Percentiles rank a stretch among this genome's conserved stretches.
Evolutionary conservation across 495 filamentous ascomycete genomes (phyloP).

Genomic region (Penicillium egyptiacum): DNA sequence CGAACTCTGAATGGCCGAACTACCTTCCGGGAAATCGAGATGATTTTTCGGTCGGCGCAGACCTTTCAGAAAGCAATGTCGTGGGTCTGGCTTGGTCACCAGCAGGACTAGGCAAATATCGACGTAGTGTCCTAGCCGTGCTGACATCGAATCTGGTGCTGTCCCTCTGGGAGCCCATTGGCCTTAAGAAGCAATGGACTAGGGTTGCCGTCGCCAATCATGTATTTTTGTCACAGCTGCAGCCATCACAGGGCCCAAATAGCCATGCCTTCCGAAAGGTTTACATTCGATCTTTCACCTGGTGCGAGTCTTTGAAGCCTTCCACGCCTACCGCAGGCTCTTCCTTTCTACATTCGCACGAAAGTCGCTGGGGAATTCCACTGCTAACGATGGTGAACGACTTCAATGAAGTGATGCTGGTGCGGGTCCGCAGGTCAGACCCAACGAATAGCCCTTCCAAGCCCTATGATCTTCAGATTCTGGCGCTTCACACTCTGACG

Average conservation of each 20-base stretch:
- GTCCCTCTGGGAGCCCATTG: conserved; percentile 47
- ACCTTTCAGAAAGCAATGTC: conserved; percentile 57
- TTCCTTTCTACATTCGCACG: conserved; percentile 13
- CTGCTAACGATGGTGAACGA: conserved; percentile 43
- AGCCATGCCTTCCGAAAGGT: conserved; percentile 26
- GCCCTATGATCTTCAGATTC: conserved; percentile 26
- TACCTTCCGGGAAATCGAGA: conserved; percentile 45
- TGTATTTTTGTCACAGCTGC: conserved; percentile 28
- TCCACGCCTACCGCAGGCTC: conserved; percentile 9
- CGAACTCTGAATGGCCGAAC: conserved; percentile 51
- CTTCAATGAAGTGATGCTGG: conserved; percentile 41
- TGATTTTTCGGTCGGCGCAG: conserved; percentile 61
- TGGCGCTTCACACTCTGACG: conserved; percentile 25
- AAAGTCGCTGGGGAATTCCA: conserved; percentile 45
- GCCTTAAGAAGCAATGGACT: conserved; percentile 42
- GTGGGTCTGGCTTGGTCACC: conserved; percentile 60
- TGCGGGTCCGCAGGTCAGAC: conserved; percentile 23
- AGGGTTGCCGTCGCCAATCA: conserved; percentile 47
- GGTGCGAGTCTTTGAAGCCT: conserved; percentile 39
- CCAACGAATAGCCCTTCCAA: not conserved
- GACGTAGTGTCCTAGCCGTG: conserved; percentile 58
- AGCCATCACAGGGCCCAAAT: conserved; percentile 10
- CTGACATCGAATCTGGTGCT: conserved; percentile 58
- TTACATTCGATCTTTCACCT: conserved; percentile 44
- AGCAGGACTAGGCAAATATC: conserved; percentile 56